phyloP scores from a whole-genome alignment of 148 eudicot genomes.

The Amaranthus cruentus region DNA sequence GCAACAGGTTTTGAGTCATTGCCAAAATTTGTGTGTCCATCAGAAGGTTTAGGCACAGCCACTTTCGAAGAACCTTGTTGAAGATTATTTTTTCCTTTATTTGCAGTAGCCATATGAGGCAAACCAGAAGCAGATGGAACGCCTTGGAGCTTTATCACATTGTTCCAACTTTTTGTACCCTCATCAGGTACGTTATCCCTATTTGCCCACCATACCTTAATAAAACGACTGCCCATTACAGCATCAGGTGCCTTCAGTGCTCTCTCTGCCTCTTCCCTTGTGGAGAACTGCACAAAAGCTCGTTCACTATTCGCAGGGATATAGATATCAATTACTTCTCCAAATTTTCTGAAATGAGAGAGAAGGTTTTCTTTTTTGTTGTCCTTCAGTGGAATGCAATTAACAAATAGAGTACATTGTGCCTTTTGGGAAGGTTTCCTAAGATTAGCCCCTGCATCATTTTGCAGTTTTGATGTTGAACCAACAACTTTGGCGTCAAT shows the following conservation, averaged over 20 bases:
- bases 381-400: slow-evolving; percentile 71
- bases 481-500: slow-evolving; percentile 29
- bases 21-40: slow-evolving; percentile 24
- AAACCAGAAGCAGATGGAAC: background rate
- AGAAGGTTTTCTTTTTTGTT: slow-evolving; percentile 76
- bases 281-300: slow-evolving; percentile 96
- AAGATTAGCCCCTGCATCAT: slow-evolving; percentile 36
- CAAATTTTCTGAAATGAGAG: slow-evolving; percentile 83
- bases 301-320: slow-evolving; percentile 68
- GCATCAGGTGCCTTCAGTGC: slow-evolving; percentile 98
- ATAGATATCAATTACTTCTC: slow-evolving; percentile 76
- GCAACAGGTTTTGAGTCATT: slow-evolving; percentile 42
- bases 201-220: slow-evolving; percentile 92
- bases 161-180: slow-evolving; percentile 34
- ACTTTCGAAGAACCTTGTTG: slow-evolving; percentile 18
- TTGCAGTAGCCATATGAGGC: slow-evolving; percentile 24
- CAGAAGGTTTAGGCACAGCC: slow-evolving; percentile 25
- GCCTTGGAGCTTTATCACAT: slow-evolving; percentile 26
- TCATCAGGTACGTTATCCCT: slow-evolving; percentile 65
- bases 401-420: slow-evolving; percentile 70
- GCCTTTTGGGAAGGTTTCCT: slow-evolving; percentile 69
- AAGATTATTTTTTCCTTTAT: slow-evolving; percentile 43
- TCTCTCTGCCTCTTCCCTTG: slow-evolving; percentile 83
- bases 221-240: slow-evolving; percentile 95
- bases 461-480: slow-evolving; percentile 42